Base-by-base conservation (phyloP, 768 basidiomycete species). In the Astraeus odoratus region DNA sequence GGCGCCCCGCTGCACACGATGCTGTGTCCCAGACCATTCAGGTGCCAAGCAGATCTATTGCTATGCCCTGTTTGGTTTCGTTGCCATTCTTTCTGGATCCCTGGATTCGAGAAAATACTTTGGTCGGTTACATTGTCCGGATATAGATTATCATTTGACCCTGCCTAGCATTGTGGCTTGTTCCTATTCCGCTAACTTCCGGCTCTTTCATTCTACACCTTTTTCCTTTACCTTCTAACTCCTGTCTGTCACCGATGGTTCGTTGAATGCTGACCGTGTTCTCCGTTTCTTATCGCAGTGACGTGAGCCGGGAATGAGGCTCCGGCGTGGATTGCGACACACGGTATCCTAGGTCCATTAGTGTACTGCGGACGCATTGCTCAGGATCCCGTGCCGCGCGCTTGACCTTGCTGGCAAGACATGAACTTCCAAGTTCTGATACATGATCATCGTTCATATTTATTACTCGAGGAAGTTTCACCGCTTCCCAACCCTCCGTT, bases 231-330 rank as follows among this genome's bases (percentile, higher is more conserved):
- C 4, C 30, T 22, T 8, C 37, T 24, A 38, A 23, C 20, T 45
- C 37, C 18, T 20, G 22, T 27, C 42, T 9, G 16, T 38, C 20
- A n/a, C 24, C 18, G 30, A 44, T 45, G 49, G 46, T 30, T 50
- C 60, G 45, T 37, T 46, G 29, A 50, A 5, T 6, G 20, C n/a
- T 30, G 26, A 30, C 45, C n/a, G n/a, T 16, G 12, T 9, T 9
- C 1, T 49, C 49, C 36, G 16, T 41, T 27, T 31, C 38, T 24
- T 10, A 24, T 39, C 38, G 4, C 42, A 66, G 65, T 49, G 65
- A 66, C 37, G 59, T 66, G 46, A 66, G 65, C 26, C 62, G 65
- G 10, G 65, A 66, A 7, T 66, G 45, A 60, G 16, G 12, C 4
- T 19, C 3, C 16, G 37, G 23, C 37, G 16, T 24, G 13, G 8